Evolutionary conservation across 208 protist genomes (phyloP).

Genomic region (Leptomonas pyrrhocoris): DNA sequence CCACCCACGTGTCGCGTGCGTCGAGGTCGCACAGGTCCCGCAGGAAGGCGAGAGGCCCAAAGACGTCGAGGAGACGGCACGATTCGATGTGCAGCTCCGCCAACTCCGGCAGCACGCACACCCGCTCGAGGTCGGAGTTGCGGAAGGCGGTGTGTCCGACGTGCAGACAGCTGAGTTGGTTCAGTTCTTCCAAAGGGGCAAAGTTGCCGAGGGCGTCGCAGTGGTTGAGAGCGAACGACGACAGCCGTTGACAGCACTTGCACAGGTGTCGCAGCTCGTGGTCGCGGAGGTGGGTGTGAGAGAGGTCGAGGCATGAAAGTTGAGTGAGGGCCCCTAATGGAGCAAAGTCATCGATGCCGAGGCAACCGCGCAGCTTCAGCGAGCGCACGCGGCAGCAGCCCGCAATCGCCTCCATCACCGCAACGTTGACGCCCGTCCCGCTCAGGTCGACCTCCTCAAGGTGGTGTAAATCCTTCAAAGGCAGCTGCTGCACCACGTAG

Average conservation of each 20-base stretch:
- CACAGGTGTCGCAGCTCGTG: conserved; percentile 20
- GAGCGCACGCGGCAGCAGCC: conserved; percentile 23
- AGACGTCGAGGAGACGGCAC: conserved; percentile 21
- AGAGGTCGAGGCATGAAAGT: conserved; percentile 17
- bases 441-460: conserved; percentile 31
- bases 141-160: conserved; percentile 25
- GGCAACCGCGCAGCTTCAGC: conserved; percentile 26
- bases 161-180: conserved; percentile 19
- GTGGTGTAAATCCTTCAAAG: conserved; percentile 18
- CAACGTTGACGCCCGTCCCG: conserved; percentile 22
- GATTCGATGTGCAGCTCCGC: conserved; percentile 27
- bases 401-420: conserved; percentile 15
- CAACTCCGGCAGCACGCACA: conserved; percentile 22
- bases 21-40: conserved; percentile 16
- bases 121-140: conserved; percentile 24
- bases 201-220: conserved; percentile 26
- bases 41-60: conserved; percentile 15
- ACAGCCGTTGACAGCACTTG: conserved; percentile 17
- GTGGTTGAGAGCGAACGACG: conserved; percentile 8
- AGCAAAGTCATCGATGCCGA: conserved; percentile 11
- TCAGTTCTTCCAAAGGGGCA: conserved; percentile 16
- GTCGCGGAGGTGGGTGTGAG: conserved; percentile 17
- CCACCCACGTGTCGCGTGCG: conserved; percentile 21
- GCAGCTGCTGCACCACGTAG: conserved; percentile 32
- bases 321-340: conserved; percentile 5